Percentiles rank a stretch among this genome's conserved stretches.
These are phyloP conservation scores for Paraurostyla sp. DNA, from an alignment of 73 alveolate genomes.

Conservation along the genomic window DNA sequence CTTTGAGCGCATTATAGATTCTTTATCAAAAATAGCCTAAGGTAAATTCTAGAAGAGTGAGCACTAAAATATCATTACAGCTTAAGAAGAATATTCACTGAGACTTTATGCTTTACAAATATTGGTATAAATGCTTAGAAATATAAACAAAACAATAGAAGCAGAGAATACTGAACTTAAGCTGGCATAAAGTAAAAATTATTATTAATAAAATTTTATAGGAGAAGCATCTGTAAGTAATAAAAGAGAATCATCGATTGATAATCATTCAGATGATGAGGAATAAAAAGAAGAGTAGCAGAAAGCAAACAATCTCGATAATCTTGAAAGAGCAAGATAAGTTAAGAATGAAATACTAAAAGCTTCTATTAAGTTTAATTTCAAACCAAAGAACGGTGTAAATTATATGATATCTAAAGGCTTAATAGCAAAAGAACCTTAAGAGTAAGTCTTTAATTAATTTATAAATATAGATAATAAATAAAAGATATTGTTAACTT, in stretches of 20 bases:
- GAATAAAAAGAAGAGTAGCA: conserved; percentile 50
- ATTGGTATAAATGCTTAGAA: conserved; percentile 64
- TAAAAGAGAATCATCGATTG: conserved; percentile 57
- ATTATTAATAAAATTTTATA: not conserved
- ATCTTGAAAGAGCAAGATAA: conserved; percentile 67
- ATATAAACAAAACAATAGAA: conserved; percentile 54
- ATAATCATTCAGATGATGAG: conserved; percentile 64
- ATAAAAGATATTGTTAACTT: conserved; percentile 82
- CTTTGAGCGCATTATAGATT: conserved; percentile 83
- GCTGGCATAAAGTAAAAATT: not conserved
- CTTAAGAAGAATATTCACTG: conserved; percentile 77
- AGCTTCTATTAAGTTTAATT: conserved; percentile 95
- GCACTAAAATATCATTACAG: conserved; percentile 73
- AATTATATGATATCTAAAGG: conserved; percentile 85
- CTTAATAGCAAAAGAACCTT: conserved; percentile 64
- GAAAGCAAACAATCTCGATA: conserved; percentile 23
- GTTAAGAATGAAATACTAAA: conserved; percentile 85
- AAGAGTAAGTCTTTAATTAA: too few species aligned
- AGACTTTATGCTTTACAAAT: conserved; percentile 77
- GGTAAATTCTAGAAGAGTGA: conserved; percentile 87
- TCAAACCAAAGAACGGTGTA: conserved; percentile 95
- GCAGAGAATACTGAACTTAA: conserved; percentile 45
- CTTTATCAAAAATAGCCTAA: conserved; percentile 90
- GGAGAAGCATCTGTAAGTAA: not conserved
- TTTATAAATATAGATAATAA: too few species aligned